Base-by-base conservation (phyloP, 2,329 filamentous ascomycete species). In the Nemania diffusa region DNA sequence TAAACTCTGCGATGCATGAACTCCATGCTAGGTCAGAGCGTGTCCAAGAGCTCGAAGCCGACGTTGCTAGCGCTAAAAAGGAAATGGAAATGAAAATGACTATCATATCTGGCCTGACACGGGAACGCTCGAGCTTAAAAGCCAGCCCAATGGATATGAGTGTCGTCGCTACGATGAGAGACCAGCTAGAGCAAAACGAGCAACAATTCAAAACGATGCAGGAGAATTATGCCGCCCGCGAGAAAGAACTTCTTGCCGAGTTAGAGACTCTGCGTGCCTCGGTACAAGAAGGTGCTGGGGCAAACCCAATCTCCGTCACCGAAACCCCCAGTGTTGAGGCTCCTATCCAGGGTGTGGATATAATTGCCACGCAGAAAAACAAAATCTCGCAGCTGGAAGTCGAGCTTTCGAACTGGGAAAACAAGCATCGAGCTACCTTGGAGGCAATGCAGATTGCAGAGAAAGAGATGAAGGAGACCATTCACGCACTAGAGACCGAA, bases 31-130 rank as follows among this genome's bases (percentile, higher is more conserved):
- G 94, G 48, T 94, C 94, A 44, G 94, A 98, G 78, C 90, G 94
- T 29, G 94, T 97, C 60, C 92, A 97, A 76, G 90, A 94, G 74
- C 84, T 99, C 15, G 96, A 99, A 79, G 89, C 90, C 5, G 95
- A 97, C 73, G 88, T 97, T 64, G 84, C 90, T 27, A 90, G 89
- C 3, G 88, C 94, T 24, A 96, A 93, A 83, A 97, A 94, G 82
- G 96, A 99, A 79, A 97, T 98, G 91, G 96, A 99, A 77, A 90
- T 88, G 69, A 99, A 99, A 87, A 94, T 95, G 84, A 92, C 93
- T 32, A 94, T 99, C 76, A 98, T 99, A 73, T 93, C 93, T 32
- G 96, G 96, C 6, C 84, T 99, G 70, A 97, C 96, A 3, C 91
- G 96, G 61, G 97, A 99, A 80, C 87, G 97, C 66, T 95, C 93